phyloP scores from a whole-genome alignment of 176 grass and related monocot species.

The Lolium rigidum region DNA sequence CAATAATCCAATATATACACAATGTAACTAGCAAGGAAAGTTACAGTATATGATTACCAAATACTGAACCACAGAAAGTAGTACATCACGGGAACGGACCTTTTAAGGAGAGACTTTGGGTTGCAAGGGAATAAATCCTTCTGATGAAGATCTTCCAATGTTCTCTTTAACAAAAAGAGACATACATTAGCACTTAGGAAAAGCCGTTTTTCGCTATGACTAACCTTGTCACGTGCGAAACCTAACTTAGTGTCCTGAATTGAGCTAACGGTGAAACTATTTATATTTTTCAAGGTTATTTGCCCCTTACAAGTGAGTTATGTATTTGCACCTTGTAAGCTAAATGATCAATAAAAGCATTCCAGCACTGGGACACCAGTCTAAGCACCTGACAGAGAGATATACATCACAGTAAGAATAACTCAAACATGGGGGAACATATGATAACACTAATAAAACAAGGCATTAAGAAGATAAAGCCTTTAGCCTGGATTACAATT shows the following conservation, averaged over 20 bases:
- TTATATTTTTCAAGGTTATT: constrained; percentile 53
- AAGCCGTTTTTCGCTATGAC: constrained; percentile 32
- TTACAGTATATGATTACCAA: no score
- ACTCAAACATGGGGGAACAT: not conserved
- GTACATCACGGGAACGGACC: constrained; percentile 45
- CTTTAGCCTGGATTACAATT: constrained; percentile 18
- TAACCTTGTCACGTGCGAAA: constrained; percentile 17
- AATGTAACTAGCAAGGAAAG: no score
- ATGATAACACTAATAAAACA: constrained; percentile 27
- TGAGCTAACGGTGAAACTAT: no score
- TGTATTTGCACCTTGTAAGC: constrained; percentile 49
- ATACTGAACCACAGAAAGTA: constrained; percentile 17
- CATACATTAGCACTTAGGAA: constrained; percentile 58
- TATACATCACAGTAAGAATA: constrained; percentile 20
- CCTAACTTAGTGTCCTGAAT: not conserved
- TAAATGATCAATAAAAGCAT: constrained; percentile 61
- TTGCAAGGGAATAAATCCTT: constrained; percentile 88
- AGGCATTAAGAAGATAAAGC: constrained; percentile 31
- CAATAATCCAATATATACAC: no score
- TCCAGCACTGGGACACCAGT: constrained; percentile 29
- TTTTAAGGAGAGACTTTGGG: constrained; percentile 17
- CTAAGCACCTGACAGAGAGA: constrained; percentile 64
- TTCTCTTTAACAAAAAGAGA: constrained; percentile 45
- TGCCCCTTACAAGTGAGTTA: constrained; percentile 59
- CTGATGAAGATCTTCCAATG: constrained; percentile 71